These are phyloP conservation scores for Coemansia sp. DNA, from an alignment of 192 early-diverging fungal species.

Conservation along the genomic window DNA sequence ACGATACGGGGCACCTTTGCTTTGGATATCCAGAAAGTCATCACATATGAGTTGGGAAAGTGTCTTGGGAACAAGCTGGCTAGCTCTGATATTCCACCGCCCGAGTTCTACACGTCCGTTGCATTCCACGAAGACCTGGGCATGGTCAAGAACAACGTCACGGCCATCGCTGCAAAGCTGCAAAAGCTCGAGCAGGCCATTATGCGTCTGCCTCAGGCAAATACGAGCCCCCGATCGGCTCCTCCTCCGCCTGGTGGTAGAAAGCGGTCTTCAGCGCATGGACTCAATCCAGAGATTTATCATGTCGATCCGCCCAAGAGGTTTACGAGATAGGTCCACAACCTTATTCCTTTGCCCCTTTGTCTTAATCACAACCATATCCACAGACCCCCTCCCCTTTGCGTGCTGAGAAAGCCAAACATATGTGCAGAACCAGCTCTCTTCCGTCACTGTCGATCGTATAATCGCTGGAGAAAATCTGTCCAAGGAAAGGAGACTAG, in stretches of 20 bases:
- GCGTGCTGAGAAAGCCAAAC: neutral
- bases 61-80: constrained; percentile 23
- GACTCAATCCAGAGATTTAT: constrained; percentile 37
- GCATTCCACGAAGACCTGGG: constrained; percentile 35
- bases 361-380: neutral
- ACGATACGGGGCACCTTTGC: constrained; percentile 33
- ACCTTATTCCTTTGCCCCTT: neutral
- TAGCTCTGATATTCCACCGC: constrained; percentile 16
- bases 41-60: constrained; percentile 53
- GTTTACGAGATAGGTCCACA: constrained; percentile 1
- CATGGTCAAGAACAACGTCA: constrained; percentile 44
- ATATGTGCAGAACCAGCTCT: too few relatives aligned
- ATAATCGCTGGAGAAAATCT: too few relatives aligned
- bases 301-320: constrained; percentile 38
- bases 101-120: constrained; percentile 45
- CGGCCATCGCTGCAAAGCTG: constrained; percentile 41
- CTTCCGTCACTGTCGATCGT: too few relatives aligned
- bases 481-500: too few relatives aligned
- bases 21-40: constrained; percentile 36
- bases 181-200: constrained; percentile 41
- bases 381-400: neutral
- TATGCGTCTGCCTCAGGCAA: constrained; percentile 12
- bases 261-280: constrained; percentile 25
- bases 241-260: constrained; percentile 12
- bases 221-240: constrained; percentile 31